phyloP scores from a whole-genome alignment of 2,329 filamentous ascomycete genomes.

The Nectriaceae sp. region DNA sequence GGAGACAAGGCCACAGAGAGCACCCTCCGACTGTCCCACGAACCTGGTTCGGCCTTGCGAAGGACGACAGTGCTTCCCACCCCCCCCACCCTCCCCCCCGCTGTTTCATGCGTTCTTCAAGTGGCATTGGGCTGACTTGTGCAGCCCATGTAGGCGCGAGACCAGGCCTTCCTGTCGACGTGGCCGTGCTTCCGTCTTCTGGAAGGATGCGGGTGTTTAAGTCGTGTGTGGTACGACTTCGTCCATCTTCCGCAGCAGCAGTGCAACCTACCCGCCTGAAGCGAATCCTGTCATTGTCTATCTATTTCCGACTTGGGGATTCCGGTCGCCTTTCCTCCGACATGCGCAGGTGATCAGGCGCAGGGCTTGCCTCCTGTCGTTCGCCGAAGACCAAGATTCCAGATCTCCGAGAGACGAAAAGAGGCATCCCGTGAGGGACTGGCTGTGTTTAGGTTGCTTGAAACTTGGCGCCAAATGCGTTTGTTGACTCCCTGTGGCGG shows the following conservation, averaged over 20 bases:
- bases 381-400: background rate
- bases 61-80: conserved; percentile 1
- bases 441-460: background rate
- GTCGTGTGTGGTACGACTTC: conserved; percentile 17
- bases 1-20: no score
- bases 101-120: conserved; percentile 10
- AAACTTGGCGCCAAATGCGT: background rate
- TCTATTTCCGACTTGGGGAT: conserved; percentile 14
- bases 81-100: conserved; percentile 3
- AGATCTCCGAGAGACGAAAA: background rate
- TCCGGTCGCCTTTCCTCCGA: conserved; percentile 7
- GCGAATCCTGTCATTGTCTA: conserved; percentile 3
- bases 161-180: conserved; percentile 18
- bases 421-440: background rate
- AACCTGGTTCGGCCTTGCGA: background rate
- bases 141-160: conserved; percentile 8
- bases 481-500: no score
- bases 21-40: no score
- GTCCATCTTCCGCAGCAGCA: conserved; percentile 9
- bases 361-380: background rate
- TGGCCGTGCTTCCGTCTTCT: conserved; percentile 25
- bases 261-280: conserved; percentile 8
- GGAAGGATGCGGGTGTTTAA: conserved; percentile 19
- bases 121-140: conserved; percentile 10
- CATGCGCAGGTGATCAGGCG: background rate